Base-by-base conservation (phyloP, 352 stramenopile species). In the Globisporangium recalcitrans region DNA sequence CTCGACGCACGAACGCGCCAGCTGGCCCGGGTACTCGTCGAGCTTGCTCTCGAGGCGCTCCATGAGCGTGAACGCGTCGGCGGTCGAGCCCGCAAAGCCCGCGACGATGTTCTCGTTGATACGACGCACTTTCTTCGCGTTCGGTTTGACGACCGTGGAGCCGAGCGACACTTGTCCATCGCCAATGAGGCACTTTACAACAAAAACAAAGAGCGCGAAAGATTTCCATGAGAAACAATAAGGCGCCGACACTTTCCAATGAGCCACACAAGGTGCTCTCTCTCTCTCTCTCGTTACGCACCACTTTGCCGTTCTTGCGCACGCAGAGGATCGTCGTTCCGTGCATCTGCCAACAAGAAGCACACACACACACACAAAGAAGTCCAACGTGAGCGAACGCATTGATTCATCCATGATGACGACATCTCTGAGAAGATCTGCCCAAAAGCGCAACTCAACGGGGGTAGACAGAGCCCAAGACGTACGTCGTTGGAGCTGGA, bases 261-360 rank as follows among this genome's bases (percentile, higher is more conserved):
- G 38, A 46, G 38, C 16, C 38, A 22, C 34, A 40, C 3, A 6
- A 53, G 27, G n/a, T n/a, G n/a, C n/a, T n/a, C n/a, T n/a, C 8
- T 8, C 16, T 56, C 10, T 31, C 9, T 14, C 8, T 14, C 19
- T 56, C 19, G 5, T 13, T 14, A 77, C 82, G 54, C 62, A 98
- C 97, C 67, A 99, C 95, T 85, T 98, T 98, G 53, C 93, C 96
- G 60, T 98, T 88, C 75, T 98, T 99, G 46, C 96, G 93, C 48
- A 99, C 96, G 68, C 95, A 99, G 11, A 99, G 75, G 61, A 99
- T 99, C 21, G 97, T 99, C 32, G 97, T 99, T 36, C 89, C 93
- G 70, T 98, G 91, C 88, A 97, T 93, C 77, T 93, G 71, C 11
- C 4, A 52, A 53, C 58, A 55, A 42, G 13, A 58, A 29, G 21